These are phyloP conservation scores for Cyberlindnera galapagoensis DNA, from an alignment of 805 yeast genomes.

Conservation along the genomic window DNA sequence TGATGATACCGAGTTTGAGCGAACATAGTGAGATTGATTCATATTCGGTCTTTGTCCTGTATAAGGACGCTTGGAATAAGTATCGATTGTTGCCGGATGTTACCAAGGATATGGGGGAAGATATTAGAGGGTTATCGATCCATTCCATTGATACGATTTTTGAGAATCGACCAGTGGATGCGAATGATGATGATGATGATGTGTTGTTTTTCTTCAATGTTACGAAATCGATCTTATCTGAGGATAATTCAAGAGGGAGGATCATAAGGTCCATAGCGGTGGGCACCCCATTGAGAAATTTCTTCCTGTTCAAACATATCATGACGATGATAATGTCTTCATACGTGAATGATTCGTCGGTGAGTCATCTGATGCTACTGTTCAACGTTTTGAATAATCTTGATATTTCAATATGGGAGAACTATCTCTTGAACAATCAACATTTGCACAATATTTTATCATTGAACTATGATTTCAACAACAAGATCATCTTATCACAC, in stretches of 20 bases:
- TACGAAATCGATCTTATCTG: slow-evolving; percentile 40
- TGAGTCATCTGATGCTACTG: slow-evolving; percentile 15
- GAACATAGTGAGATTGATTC: slow-evolving; percentile 53
- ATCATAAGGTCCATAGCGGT: slow-evolving; percentile 53
- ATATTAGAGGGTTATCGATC: slow-evolving; percentile 4
- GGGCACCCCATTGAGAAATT: slow-evolving; percentile 46
- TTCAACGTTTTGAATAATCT: slow-evolving; percentile 19
- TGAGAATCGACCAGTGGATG: too few species aligned
- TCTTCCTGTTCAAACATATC: slow-evolving; percentile 53
- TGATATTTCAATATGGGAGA: slow-evolving; percentile 20
- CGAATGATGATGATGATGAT: slow-evolving; percentile 19
- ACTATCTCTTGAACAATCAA: slow-evolving; percentile 9
- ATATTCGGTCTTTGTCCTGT: slow-evolving; percentile 50
- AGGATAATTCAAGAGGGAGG: slow-evolving; percentile 46
- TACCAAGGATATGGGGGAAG: slow-evolving; percentile 14
- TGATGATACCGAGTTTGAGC: slow-evolving; percentile 58
- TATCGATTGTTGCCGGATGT: slow-evolving; percentile 17
- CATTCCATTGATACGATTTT: slow-evolving; percentile 19
- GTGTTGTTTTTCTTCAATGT: slow-evolving; percentile 51
- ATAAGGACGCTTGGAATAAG: slow-evolving; percentile 27
- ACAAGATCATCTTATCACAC: slow-evolving; percentile 16
- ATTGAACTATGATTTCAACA: slow-evolving; percentile 16
- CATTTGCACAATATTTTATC: slow-evolving; percentile 14
- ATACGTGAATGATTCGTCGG: slow-evolving; percentile 20
- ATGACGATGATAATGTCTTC: slow-evolving; percentile 42